Evolutionary conservation across 768 basidiomycete species (phyloP), one percentile per base, ranked within the genome.

Genomic region (Amanita pseudoporphyria): DNA sequence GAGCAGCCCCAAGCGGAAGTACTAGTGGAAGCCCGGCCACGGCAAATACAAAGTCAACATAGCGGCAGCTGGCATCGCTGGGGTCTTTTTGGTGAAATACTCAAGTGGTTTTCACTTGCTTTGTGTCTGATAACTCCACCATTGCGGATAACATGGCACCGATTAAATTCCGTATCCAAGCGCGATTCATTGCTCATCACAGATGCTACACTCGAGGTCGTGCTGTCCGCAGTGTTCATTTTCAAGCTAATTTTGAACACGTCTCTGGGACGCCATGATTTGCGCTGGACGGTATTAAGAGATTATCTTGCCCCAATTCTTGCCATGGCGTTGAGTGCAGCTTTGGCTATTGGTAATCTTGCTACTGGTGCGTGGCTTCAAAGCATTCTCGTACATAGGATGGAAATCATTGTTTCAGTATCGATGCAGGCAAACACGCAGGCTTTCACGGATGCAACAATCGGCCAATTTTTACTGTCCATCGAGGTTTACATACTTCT

Each of bases 401-500:
- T 39, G 45, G 16, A 18, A 31, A 54, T 10, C 6, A 52, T 42
- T 45, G 44, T 52, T 45, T 21, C 3, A 12, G 41, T 44, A 28
- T 7, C 31, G 14, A 13, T n/a, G 36, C 45, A 28, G 16, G 22
- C 24, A 37, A 26, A 32, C 26, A 22, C 55, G 87, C 84, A 82
- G 60, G 64, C 69, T 47, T 86, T 87, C 58, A 77, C 85, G 2
- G 87, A 88, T 64, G 77, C 76, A 5, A 69, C 71, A 9, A 64
- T 84, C 1, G 87, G 86, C n/a, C 79, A 82, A 40, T 77, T 87
- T 56, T 67, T 77, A 49, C 74, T 79, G 55, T 81, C 79, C 12
- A 62, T 80, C 30, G 81, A 84, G 57, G 56, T 81, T 19, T 89
- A 81, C 58, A 70, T 80, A 37, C 63, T 82, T 38, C 68, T 83